These are phyloP conservation scores for Aspergillus novofumigatus DNA, from an alignment of 2,329 filamentous ascomycete species.

Conservation along the genomic window DNA sequence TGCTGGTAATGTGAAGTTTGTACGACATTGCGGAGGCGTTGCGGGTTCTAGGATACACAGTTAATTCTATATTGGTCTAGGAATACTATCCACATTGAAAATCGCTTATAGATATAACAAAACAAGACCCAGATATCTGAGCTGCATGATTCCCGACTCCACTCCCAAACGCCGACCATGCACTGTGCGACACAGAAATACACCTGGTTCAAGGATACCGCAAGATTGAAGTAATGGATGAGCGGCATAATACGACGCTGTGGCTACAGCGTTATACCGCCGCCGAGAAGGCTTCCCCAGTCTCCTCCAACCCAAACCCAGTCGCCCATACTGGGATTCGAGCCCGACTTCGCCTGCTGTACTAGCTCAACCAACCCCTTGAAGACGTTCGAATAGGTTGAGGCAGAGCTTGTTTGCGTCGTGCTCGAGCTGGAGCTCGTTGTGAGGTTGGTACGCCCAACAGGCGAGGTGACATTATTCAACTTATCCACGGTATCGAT, in stretches of 20 bases:
- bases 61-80: neutral
- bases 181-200: neutral
- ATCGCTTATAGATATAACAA: neutral
- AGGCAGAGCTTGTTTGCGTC: slow-evolving; percentile 21
- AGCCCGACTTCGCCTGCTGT: slow-evolving; percentile 32
- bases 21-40: neutral
- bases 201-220: neutral
- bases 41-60: neutral
- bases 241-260: neutral
- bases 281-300: slow-evolving; percentile 38
- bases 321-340: slow-evolving; percentile 37
- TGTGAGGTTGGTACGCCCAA: slow-evolving; percentile 38
- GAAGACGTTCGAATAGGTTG: slow-evolving; percentile 33
- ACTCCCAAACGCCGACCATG: slow-evolving; percentile 4
- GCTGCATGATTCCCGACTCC: slow-evolving; percentile 1
- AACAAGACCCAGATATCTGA: neutral
- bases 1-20: neutral
- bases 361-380: slow-evolving; percentile 36
- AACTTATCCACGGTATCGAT: slow-evolving; percentile 65
- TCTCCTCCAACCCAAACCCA: slow-evolving; percentile 44
- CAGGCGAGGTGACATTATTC: slow-evolving; percentile 52
- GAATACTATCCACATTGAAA: neutral
- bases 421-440: slow-evolving; percentile 13
- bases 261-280: slow-evolving; percentile 34
- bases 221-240: neutral